Evolutionary conservation across 2,329 filamentous ascomycete genomes (phyloP).

Genomic region (Claviceps cyperi): DNA sequence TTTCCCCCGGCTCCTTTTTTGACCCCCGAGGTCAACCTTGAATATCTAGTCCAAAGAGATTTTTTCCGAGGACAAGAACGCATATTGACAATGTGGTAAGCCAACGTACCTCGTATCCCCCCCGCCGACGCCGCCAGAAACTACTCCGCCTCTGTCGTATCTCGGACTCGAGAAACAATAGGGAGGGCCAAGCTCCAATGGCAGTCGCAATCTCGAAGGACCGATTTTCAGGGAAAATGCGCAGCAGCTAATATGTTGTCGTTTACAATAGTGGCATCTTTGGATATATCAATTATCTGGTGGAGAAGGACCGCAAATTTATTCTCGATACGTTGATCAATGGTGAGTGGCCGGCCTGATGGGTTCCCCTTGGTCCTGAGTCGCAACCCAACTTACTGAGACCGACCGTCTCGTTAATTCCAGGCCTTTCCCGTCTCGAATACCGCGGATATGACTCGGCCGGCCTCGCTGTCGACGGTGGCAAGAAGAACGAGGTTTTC

Average conservation of each 20-base stretch:
- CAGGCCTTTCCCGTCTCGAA: constrained; percentile 87
- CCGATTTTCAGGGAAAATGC: neutral
- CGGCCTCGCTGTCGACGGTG: constrained; percentile 85
- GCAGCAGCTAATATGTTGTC: constrained; percentile 13
- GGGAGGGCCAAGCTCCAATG: neutral
- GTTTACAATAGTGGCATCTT: constrained; percentile 62
- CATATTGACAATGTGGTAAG: constrained; percentile 13
- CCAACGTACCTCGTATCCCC: neutral
- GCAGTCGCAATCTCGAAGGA: neutral
- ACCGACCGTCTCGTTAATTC: constrained; percentile 7
- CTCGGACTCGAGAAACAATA: neutral
- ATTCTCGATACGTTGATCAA: constrained; percentile 94
- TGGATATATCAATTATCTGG: constrained; percentile 97
- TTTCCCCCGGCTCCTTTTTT: constrained; percentile 2
- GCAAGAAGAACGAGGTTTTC: constrained; percentile 96
- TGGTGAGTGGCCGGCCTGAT: constrained; percentile 41
- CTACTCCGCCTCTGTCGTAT: constrained; percentile 4
- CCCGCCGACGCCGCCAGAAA: constrained; percentile 7
- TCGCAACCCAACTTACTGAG: constrained; percentile 3
- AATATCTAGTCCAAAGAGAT: neutral
- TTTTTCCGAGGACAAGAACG: constrained; percentile 5
- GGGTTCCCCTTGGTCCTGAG: neutral
- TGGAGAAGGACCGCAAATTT: constrained; percentile 96
- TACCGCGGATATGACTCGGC: constrained; percentile 98
- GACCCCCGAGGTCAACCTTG: neutral